Conservation (phyloP, 1,284 basidiomycete genomes). For the Naganishia albida region DNA sequence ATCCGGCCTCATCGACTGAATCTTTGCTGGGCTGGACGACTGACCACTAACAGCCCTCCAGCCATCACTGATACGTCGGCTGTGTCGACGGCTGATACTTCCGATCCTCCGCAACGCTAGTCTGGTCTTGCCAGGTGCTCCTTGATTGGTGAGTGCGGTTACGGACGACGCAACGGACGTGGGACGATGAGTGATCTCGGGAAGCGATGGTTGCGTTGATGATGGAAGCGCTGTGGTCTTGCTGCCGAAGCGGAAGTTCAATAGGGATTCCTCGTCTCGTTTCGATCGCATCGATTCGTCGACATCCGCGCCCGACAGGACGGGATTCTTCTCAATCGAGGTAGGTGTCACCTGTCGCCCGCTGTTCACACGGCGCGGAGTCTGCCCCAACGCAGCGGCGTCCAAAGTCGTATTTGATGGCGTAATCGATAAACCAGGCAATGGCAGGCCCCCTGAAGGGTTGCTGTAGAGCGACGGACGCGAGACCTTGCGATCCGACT, state of each 20-base stretch:
- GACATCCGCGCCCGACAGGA: too few species aligned
- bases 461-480: background rate
- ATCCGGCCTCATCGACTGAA: too few species aligned
- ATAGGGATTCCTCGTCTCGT: background rate
- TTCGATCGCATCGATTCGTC: background rate
- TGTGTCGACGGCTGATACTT: slow-evolving; percentile 30
- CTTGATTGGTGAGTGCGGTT: background rate
- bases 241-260: slow-evolving; percentile 6
- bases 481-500: background rate
- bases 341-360: too few species aligned
- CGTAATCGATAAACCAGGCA: too few species aligned
- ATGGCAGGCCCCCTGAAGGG: too few species aligned
- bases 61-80: slow-evolving; percentile 32
- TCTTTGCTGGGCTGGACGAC: background rate
- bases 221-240: background rate
- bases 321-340: background rate
- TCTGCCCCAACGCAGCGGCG: too few species aligned
- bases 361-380: too few species aligned
- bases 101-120: slow-evolving; percentile 25
- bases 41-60: slow-evolving; percentile 32
- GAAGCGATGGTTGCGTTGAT: background rate
- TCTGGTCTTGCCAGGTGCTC: background rate
- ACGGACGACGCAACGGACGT: background rate
- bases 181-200: background rate
- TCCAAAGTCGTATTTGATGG: too few species aligned